Conservation (phyloP, 2,329 filamentous ascomycete genomes). For the Aureobasidium namibiae region DNA sequence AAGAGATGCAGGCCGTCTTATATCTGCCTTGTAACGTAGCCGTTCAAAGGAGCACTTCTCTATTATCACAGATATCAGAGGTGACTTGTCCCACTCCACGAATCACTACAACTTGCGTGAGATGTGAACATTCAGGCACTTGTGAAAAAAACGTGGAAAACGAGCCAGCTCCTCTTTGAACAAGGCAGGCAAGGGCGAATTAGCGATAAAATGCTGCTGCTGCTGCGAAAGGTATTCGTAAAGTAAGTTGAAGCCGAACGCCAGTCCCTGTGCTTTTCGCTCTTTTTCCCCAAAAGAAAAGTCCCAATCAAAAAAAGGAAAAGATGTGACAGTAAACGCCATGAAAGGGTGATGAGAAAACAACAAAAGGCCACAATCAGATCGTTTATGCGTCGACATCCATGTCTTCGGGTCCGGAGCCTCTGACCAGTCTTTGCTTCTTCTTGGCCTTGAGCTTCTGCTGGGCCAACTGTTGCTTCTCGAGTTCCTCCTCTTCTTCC, state of each 20-base stretch:
- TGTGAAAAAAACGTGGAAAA: not conserved
- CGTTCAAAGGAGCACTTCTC: not conserved
- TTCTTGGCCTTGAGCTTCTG: constrained; percentile 36
- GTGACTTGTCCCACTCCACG: not conserved
- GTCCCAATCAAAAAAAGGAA: not conserved
- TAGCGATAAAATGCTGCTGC: constrained; percentile 6
- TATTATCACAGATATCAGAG: not conserved
- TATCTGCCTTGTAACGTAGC: not conserved
- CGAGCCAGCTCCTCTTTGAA: not conserved
- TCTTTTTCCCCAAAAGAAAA: not conserved
- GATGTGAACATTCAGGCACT: not conserved
- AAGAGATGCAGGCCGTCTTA: not conserved
- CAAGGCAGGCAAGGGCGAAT: constrained; percentile 2
- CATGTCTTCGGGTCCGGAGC: constrained; percentile 35
- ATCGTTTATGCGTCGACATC: constrained; percentile 27
- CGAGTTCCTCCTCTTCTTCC: constrained; percentile 31
- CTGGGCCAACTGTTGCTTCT: constrained; percentile 27
- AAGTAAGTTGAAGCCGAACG: constrained; percentile 4
- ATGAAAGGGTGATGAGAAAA: not conserved
- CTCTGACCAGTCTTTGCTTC: constrained; percentile 39
- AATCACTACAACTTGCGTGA: no score
- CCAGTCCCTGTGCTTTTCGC: constrained; percentile 8
- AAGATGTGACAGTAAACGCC: not conserved
- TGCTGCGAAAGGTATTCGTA: constrained; percentile 7
- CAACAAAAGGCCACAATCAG: not conserved